Base-by-base conservation (phyloP, 2,329 filamentous ascomycete species). In the Diatrype stigma region DNA sequence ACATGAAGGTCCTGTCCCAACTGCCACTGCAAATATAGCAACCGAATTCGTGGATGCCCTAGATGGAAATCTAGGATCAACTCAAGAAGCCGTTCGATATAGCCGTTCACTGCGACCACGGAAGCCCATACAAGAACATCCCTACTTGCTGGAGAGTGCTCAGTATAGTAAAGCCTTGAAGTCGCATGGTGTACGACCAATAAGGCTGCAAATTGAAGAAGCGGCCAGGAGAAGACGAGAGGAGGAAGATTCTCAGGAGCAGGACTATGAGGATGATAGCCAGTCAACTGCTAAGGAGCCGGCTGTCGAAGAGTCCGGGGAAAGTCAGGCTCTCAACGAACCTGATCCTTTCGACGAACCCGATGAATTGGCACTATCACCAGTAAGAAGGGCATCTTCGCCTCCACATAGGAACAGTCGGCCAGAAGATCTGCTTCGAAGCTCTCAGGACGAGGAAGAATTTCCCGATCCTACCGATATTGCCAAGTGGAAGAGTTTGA, bases 61-160 rank as follows among this genome's bases (percentile, higher is more conserved):
- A 23, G 52, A 49, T 12, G 54, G 55, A 21, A 50, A 55, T 34
- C 55, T 57, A 28, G 48, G 17, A 17, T 34, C 51, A 49, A 46
- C 47, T 14, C 56, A 51, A 28, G 50, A 48, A 42, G 44, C 22
- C 45, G 17, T 37, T 40, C 54, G 48, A 38, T 50, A 54, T 17
- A 57, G 74, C 53, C 73, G 80, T 32, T 80, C 76, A 3, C 66
- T 84, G n/a, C 73, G 81, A 6, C 79, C 79, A 1, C 74, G 81
- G 19, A 84, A 83, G 53, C 80, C 80, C 1, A 84, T 84, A 6
- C 81, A 84, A 60, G 72, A 83, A 58, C 79, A 82, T 42, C 81
- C 81, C 3, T 84, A 84, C 55, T 65, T 78, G 6, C 67, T 83
- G 3, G 81, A 84, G 55, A 78, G 74, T 59, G 79, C 73, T 0